Percentiles rank a stretch among this genome's conserved stretches.
Conservation (phyloP, 148 eudicot genomes). For the Rhododendron vialii region DNA sequence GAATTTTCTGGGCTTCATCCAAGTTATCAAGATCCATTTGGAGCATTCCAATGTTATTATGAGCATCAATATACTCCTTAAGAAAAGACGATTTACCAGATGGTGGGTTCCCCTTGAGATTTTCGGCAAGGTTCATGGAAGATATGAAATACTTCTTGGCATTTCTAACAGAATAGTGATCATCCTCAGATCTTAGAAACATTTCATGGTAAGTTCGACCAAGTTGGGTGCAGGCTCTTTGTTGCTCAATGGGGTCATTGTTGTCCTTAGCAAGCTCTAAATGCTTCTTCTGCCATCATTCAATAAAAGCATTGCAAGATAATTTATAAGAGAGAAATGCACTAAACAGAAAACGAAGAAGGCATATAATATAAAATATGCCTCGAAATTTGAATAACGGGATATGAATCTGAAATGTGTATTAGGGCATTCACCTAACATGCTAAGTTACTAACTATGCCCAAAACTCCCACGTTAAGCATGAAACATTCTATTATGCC, state of each 20-base stretch:
- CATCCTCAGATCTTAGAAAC: conserved; percentile 58
- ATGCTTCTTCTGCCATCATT: conserved; percentile 68
- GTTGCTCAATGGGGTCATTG: conserved; percentile 80
- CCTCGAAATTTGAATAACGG: not conserved
- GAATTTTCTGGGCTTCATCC: conserved; percentile 66
- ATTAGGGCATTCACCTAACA: not conserved
- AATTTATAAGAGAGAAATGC: not conserved
- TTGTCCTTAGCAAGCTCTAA: conserved; percentile 69
- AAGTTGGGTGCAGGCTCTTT: conserved; percentile 95
- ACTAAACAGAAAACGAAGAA: not conserved
- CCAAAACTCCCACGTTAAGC: not conserved
- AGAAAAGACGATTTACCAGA: conserved; percentile 46
- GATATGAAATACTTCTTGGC: conserved; percentile 75
- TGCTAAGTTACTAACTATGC: not conserved
- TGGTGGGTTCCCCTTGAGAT: conserved; percentile 58
- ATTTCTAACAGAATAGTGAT: conserved; percentile 60
- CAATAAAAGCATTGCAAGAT: not conserved
- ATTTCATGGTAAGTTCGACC: conserved; percentile 94
- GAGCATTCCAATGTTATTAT: conserved; percentile 92
- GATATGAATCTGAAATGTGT: not conserved
- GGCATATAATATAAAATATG: not conserved
- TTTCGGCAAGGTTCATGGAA: conserved; percentile 67
- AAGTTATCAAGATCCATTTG: conserved; percentile 88
- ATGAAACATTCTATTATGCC: not conserved
- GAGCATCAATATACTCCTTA: conserved; percentile 89